Conservation (phyloP, 1,139 yeast species). For the Diutina rugosa region DNA sequence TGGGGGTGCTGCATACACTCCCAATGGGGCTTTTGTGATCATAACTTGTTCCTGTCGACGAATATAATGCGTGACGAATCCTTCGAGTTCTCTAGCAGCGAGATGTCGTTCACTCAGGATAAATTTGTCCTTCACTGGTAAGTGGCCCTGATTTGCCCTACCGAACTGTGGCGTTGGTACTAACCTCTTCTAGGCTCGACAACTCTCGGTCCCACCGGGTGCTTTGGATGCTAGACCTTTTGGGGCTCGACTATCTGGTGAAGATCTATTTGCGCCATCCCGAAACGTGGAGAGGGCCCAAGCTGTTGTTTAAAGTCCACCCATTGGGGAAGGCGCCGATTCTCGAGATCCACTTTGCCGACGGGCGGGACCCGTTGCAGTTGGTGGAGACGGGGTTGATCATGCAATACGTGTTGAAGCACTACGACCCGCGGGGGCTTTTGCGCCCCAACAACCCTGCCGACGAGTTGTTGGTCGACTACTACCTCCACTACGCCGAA, state of each 20-base stretch:
- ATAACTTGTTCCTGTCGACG: not conserved
- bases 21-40: not conserved
- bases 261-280: conserved; percentile 33
- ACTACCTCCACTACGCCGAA: conserved; percentile 8
- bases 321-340: conserved; percentile 48
- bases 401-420: conserved; percentile 7
- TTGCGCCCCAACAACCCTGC: conserved; percentile 5
- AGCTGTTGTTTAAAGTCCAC: conserved; percentile 36
- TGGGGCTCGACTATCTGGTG: conserved; percentile 38
- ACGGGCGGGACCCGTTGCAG: conserved; percentile 18
- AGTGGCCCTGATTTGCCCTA: conserved; percentile 1
- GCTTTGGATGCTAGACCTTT: conserved; percentile 41
- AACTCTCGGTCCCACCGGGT: conserved; percentile 42
- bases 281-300: conserved; percentile 29
- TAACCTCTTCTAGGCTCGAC: conserved; percentile 23
- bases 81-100: not conserved
- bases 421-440: conserved; percentile 6
- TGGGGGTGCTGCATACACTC: not conserved
- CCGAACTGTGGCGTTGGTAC: not conserved
- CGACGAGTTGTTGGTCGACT: conserved; percentile 7
- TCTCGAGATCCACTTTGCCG: conserved; percentile 30
- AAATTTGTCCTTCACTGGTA: conserved; percentile 8
- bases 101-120: conserved; percentile 3
- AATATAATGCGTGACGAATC: not conserved
- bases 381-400: conserved; percentile 8